phyloP scores from a whole-genome alignment of 2,329 filamentous ascomycete genomes.

The Neonectria coccinea region DNA sequence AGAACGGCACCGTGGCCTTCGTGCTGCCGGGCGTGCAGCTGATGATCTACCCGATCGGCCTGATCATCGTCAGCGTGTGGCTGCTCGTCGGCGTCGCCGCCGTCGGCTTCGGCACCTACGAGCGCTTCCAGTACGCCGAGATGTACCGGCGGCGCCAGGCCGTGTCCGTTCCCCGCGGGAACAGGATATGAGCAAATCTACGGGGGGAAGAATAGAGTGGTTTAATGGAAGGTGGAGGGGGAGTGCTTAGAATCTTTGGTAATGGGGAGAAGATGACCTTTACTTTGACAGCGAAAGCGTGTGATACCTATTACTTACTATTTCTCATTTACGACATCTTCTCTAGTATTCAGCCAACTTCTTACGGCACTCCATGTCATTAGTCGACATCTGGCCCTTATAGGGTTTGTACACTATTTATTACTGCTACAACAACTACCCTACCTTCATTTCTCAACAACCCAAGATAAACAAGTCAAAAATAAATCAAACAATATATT shows the following conservation, averaged over 20 bases:
- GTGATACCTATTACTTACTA: slow-evolving; percentile 21
- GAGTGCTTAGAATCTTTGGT: slow-evolving; percentile 11
- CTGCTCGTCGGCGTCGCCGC: slow-evolving; percentile 65
- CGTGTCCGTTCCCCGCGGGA: slow-evolving; percentile 27
- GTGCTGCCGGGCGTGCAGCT: slow-evolving; percentile 76
- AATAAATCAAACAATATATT: neutral
- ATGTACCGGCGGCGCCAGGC: slow-evolving; percentile 63
- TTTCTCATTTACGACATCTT: slow-evolving; percentile 32
- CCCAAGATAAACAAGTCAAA: neutral
- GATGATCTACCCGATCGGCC: slow-evolving; percentile 76
- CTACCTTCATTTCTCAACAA: slow-evolving; percentile 12
- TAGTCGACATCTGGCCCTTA: slow-evolving; percentile 42
- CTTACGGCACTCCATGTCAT: slow-evolving; percentile 38
- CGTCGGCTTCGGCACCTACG: slow-evolving; percentile 73
- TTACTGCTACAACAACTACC: slow-evolving; percentile 6
- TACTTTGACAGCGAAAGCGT: slow-evolving; percentile 30
- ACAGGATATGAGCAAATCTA: slow-evolving; percentile 26
- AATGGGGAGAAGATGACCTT: slow-evolving; percentile 25
- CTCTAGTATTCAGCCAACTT: slow-evolving; percentile 35
- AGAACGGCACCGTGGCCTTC: slow-evolving; percentile 70
- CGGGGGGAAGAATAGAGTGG: no score
- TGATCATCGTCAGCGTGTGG: slow-evolving; percentile 76
- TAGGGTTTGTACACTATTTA: slow-evolving; percentile 34
- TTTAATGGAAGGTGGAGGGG: slow-evolving; percentile 11
- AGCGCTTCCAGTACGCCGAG: slow-evolving; percentile 74